Conservation (phyloP, 2,329 filamentous ascomycete species). For the Neonectria faginata region DNA sequence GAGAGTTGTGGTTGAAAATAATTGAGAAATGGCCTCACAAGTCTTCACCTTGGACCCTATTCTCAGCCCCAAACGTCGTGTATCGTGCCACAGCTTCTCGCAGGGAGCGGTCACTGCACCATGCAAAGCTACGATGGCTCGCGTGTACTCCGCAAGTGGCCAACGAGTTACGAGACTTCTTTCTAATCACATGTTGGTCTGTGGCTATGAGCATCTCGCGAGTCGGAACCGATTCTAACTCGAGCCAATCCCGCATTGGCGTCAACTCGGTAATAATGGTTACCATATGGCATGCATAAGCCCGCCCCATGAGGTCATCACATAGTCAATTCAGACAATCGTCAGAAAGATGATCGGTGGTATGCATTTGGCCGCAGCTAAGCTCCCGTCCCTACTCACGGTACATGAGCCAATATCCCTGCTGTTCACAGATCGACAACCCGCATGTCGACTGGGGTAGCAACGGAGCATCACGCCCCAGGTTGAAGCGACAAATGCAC, state of each 20-base stretch:
- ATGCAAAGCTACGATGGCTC: conserved; percentile 3
- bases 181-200: not conserved
- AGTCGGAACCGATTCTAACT: not conserved
- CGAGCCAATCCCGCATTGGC: not conserved
- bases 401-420: conserved; percentile 19
- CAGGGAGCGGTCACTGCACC: conserved; percentile 5
- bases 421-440: conserved; percentile 24
- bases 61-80: not conserved
- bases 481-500: conserved; percentile 16
- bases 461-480: conserved; percentile 23
- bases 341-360: not conserved
- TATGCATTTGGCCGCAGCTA: conserved; percentile 18
- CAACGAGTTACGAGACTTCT: not conserved
- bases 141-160: conserved; percentile 9
- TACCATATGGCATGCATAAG: not conserved
- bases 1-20: not conserved
- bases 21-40: not conserved
- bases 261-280: not conserved
- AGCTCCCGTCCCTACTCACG: conserved; percentile 14
- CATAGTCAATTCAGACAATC: conserved; percentile 7
- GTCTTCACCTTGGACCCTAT: not conserved
- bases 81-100: conserved; percentile 3
- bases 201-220: not conserved
- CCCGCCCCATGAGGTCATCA: conserved; percentile 4
- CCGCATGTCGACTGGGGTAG: conserved; percentile 24